phyloP scores from a whole-genome alignment of 495 filamentous ascomycete species.

The Xylaria telfairii region DNA sequence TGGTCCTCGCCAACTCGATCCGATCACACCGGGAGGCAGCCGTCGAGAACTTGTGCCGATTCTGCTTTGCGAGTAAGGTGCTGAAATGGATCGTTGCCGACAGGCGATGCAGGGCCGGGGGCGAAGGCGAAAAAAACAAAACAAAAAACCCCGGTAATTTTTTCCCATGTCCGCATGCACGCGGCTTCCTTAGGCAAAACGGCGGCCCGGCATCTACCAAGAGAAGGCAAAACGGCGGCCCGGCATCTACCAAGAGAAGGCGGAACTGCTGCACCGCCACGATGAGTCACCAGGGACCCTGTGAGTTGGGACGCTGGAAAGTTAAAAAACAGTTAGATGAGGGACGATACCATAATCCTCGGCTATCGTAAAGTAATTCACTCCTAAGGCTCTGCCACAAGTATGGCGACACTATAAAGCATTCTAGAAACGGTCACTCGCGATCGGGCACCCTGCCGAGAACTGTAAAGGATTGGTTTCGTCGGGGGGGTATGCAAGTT shows the following conservation, averaged over 20 bases:
- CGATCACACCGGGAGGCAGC: neutral
- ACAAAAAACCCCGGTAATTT: no score
- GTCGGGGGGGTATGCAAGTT: neutral
- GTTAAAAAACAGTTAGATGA: neutral
- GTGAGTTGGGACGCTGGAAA: neutral
- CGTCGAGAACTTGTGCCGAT: constrained; percentile 8
- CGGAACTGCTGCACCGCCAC: no score
- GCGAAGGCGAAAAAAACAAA: no score
- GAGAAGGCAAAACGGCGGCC: no score
- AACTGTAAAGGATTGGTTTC: neutral
- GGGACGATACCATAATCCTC: neutral
- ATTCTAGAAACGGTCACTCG: neutral
- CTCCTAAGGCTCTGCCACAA: neutral
- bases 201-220: no score
- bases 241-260: no score
- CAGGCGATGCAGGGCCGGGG: constrained; percentile 8
- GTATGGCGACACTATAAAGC: neutral
- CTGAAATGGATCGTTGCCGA: neutral
- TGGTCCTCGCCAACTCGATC: constrained; percentile 1
- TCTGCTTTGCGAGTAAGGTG: constrained; percentile 3
- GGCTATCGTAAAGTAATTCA: neutral
- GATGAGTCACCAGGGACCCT: no score
- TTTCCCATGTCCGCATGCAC: no score
- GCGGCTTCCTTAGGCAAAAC: no score
- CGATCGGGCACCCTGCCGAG: neutral